Conservation (phyloP, 1,284 basidiomycete species). For the Microbotryum silenes-acaulis region DNA sequence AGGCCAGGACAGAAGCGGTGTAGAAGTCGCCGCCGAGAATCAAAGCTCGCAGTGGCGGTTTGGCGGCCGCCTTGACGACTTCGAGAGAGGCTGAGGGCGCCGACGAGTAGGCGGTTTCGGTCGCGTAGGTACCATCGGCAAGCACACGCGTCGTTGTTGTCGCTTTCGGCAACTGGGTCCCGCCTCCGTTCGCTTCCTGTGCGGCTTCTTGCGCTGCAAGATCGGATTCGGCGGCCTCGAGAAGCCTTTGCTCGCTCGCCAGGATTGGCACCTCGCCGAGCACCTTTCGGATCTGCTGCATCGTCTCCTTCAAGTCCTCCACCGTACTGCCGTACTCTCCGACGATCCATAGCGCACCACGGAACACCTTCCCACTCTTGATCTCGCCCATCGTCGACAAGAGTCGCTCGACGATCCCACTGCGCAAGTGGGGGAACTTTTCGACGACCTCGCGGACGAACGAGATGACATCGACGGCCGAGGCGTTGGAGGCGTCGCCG, state of each 20-base stretch:
- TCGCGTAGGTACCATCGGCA: conserved; percentile 96
- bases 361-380: conserved; percentile 95
- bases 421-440: conserved; percentile 85
- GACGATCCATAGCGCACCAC: conserved; percentile 94
- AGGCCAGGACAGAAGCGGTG: conserved; percentile 81
- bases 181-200: conserved; percentile 35
- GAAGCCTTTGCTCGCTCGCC: conserved; percentile 71
- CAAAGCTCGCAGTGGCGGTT: conserved; percentile 82
- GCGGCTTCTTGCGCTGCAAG: conserved; percentile 40
- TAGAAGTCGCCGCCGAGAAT: conserved; percentile 96
- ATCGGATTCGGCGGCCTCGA: conserved; percentile 64
- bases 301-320: conserved; percentile 60
- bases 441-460: conserved; percentile 97
- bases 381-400: conserved; percentile 77
- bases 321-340: conserved; percentile 79
- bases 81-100: conserved; percentile 61
- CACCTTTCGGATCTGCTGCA: conserved; percentile 77
- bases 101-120: conserved; percentile 81
- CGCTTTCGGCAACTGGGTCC: conserved; percentile 41
- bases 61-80: conserved; percentile 72
- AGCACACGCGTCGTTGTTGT: conserved; percentile 57
- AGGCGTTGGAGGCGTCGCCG: conserved; percentile 82
- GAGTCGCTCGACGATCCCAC: conserved; percentile 78
- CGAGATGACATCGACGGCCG: conserved; percentile 88
- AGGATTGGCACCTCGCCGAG: conserved; percentile 94